A percentile compares a stretch with the other conserved stretches of the same genome.
Evolutionary conservation across 2,329 filamentous ascomycete genomes (phyloP).

Genomic region (Pseudogymnoascus sp.): DNA sequence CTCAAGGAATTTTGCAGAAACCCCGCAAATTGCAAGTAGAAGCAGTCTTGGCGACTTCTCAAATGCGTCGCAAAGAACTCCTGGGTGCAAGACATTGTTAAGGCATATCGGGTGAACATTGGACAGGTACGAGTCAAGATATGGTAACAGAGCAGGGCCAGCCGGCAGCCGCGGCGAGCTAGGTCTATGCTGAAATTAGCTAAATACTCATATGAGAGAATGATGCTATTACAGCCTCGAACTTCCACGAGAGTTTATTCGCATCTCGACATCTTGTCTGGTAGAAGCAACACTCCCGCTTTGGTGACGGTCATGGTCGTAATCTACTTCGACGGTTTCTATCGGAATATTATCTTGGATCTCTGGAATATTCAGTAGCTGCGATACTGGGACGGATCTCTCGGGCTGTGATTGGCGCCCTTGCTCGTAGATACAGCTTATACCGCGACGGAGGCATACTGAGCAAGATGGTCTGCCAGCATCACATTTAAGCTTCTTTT

Average conservation of each 20-base stretch:
- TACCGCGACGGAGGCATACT: neutral
- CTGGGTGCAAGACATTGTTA: slow-evolving; percentile 9
- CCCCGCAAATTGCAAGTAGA: slow-evolving; percentile 2
- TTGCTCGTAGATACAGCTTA: slow-evolving; percentile 3
- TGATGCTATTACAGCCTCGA: neutral
- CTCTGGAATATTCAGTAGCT: neutral
- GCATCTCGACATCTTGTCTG: neutral
- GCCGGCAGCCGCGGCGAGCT: neutral
- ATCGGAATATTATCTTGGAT: neutral
- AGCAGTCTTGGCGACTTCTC: neutral
- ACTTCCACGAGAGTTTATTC: neutral
- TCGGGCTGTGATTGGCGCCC: slow-evolving; percentile 7
- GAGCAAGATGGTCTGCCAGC: slow-evolving; percentile 5
- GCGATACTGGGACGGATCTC: neutral
- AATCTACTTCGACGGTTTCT: neutral
- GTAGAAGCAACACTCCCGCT: neutral
- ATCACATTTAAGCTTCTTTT: slow-evolving; percentile 8
- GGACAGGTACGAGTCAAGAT: slow-evolving; percentile 9
- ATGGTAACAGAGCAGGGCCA: neutral
- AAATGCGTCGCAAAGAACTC: slow-evolving; percentile 7
- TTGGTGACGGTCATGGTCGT: neutral
- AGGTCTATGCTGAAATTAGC: neutral
- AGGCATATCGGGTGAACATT: slow-evolving; percentile 10
- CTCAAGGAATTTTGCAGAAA: slow-evolving; percentile 9
- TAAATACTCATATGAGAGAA: neutral